phyloP scores from a whole-genome alignment of 495 filamentous ascomycete species.

The Friedmanniomyces simplex region DNA sequence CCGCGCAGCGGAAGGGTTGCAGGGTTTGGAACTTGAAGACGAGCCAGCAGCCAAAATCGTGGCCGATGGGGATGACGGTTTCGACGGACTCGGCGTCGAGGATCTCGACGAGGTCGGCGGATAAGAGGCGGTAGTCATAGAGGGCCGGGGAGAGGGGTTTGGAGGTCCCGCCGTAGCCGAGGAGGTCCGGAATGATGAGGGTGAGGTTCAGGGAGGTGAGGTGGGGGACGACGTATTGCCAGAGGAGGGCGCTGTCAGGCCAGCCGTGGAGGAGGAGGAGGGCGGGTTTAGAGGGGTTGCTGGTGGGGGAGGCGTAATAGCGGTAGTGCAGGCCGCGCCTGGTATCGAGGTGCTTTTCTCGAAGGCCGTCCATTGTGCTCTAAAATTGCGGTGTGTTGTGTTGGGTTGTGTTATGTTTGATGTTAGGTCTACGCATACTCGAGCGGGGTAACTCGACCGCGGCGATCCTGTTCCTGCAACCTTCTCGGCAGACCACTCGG shows the following conservation, averaged over 20 bases:
- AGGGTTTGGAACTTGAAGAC: neutral
- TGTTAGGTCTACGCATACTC: too few relatives aligned
- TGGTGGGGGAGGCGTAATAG: conserved; percentile 5
- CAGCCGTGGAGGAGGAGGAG: conserved; percentile 20
- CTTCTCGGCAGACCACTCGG: too few relatives aligned
- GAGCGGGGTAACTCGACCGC: too few relatives aligned
- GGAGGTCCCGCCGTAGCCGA: conserved; percentile 22
- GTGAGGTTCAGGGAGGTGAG: neutral
- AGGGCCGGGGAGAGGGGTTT: conserved; percentile 7
- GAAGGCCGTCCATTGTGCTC: conserved; percentile 13
- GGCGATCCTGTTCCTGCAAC: too few relatives aligned
- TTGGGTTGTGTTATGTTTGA: too few relatives aligned
- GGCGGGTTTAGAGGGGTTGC: neutral
- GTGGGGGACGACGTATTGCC: conserved; percentile 2
- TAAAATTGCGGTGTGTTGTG: too few relatives aligned
- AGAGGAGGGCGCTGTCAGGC: conserved; percentile 12
- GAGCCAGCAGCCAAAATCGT: conserved; percentile 19
- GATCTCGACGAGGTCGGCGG: conserved; percentile 11
- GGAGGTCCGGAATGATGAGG: conserved; percentile 18
- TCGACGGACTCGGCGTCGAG: conserved; percentile 10
- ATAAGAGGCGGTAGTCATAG: conserved; percentile 9
- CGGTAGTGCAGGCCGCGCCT: conserved; percentile 11
- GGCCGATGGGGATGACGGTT: conserved; percentile 16
- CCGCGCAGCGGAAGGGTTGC: conserved; percentile 7
- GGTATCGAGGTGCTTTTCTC: conserved; percentile 8